These are phyloP conservation scores for Oryza coarctata DNA, from an alignment of 176 grass and related monocot species.

Conservation along the genomic window DNA sequence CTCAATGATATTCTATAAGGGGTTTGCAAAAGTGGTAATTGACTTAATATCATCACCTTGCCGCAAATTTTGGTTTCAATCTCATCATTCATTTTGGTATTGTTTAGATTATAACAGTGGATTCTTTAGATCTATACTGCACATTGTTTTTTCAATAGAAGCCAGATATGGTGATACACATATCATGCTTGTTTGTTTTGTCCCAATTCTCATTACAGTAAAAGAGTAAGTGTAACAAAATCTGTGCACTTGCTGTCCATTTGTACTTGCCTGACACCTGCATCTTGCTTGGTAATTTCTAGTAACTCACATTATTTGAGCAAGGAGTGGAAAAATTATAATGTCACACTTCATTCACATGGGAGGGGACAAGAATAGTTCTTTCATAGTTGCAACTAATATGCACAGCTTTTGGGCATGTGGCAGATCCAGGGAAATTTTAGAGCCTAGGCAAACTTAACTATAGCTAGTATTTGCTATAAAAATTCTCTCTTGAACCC, in stretches of 20 bases:
- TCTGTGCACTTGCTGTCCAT: background rate
- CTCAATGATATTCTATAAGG: background rate
- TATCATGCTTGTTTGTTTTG: background rate
- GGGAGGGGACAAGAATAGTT: background rate
- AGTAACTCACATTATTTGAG: background rate
- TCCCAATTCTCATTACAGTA: background rate
- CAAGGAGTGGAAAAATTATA: constrained; percentile 7
- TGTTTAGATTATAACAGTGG: background rate
- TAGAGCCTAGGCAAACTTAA: no score
- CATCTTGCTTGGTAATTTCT: background rate
- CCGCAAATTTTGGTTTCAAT: background rate
- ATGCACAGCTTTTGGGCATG: background rate
- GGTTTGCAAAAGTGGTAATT: background rate
- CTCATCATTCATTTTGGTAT: background rate
- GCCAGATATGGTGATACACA: constrained; percentile 4
- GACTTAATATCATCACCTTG: background rate
- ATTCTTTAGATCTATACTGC: background rate
- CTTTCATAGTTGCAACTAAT: background rate
- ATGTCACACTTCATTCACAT: background rate
- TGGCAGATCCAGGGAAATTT: no score
- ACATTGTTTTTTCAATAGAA: constrained; percentile 6
- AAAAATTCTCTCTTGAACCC: no score
- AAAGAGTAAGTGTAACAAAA: background rate
- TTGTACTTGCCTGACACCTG: background rate
- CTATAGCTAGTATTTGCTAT: no score